phyloP scores from a whole-genome alignment of 768 basidiomycete genomes.

The Leccinum olivaceopallidum region DNA sequence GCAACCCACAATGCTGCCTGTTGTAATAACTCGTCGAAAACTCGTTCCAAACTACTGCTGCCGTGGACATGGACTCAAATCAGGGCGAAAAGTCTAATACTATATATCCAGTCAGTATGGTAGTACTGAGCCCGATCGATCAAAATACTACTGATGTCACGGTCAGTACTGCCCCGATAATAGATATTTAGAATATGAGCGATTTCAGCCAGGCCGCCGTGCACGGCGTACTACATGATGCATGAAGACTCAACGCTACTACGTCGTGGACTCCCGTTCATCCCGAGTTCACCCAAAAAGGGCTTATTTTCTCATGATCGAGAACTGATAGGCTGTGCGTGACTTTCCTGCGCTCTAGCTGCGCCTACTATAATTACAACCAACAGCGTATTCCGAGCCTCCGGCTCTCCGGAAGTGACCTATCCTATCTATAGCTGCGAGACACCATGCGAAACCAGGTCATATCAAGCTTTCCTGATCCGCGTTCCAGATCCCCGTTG shows the following conservation, averaged over 20 bases:
- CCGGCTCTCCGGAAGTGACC: neutral
- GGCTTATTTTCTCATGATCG: neutral
- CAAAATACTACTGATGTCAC: neutral
- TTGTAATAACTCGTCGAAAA: neutral
- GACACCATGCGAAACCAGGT: neutral
- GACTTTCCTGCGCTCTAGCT: too few relatives aligned
- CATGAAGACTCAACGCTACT: too few relatives aligned
- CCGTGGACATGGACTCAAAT: neutral
- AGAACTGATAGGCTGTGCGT: neutral
- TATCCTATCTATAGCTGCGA: neutral
- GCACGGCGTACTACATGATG: too few relatives aligned
- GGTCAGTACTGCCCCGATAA: neutral
- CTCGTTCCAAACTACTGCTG: neutral
- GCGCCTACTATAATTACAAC: neutral
- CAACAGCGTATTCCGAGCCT: neutral
- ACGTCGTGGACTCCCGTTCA: neutral
- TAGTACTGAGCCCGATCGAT: neutral
- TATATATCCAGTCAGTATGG: neutral
- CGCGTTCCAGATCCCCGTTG: neutral
- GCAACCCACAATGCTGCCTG: neutral
- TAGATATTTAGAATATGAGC: too few relatives aligned
- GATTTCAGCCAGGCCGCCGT: too few relatives aligned
- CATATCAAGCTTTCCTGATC: neutral
- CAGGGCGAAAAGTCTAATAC: neutral
- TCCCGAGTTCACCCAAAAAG: constrained; percentile 10